These are phyloP conservation scores for Trichoderma hamatum DNA, from an alignment of 2,329 filamentous ascomycete species.

Conservation along the genomic window DNA sequence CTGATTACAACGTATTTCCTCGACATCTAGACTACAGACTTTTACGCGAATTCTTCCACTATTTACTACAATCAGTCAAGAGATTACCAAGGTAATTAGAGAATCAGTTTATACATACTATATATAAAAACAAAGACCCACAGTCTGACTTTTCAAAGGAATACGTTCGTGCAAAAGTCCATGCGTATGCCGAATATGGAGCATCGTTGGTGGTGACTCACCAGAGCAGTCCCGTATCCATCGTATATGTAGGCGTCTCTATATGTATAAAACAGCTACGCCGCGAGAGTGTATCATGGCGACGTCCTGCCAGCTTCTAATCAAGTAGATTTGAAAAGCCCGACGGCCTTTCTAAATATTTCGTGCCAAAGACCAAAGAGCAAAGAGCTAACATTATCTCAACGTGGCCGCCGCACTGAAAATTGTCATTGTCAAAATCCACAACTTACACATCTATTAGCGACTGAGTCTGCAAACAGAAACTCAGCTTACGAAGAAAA, in stretches of 20 bases:
- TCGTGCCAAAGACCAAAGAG: not conserved
- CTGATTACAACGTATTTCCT: not conserved
- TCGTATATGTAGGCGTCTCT: not conserved
- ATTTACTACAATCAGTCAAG: not conserved
- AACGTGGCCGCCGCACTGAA: not conserved
- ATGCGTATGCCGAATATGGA: not conserved
- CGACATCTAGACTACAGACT: not conserved
- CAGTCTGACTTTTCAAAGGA: not conserved
- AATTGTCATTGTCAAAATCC: not conserved
- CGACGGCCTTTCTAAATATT: not conserved
- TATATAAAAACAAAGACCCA: not conserved
- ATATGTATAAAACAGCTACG: not conserved
- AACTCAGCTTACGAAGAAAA: not conserved
- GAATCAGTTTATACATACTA: not conserved
- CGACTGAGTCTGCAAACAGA: not conserved
- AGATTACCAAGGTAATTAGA: not conserved
- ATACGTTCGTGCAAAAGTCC: not conserved
- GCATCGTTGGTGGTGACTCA: not conserved
- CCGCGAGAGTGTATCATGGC: too few relatives aligned
- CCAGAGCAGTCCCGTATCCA: not conserved
- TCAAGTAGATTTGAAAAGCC: not conserved
- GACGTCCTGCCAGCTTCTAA: not conserved
- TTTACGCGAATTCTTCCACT: not conserved
- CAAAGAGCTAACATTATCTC: not conserved
- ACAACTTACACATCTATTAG: not conserved